Conservation (phyloP, 805 yeast species). For the Jamesozyma hellenica region DNA sequence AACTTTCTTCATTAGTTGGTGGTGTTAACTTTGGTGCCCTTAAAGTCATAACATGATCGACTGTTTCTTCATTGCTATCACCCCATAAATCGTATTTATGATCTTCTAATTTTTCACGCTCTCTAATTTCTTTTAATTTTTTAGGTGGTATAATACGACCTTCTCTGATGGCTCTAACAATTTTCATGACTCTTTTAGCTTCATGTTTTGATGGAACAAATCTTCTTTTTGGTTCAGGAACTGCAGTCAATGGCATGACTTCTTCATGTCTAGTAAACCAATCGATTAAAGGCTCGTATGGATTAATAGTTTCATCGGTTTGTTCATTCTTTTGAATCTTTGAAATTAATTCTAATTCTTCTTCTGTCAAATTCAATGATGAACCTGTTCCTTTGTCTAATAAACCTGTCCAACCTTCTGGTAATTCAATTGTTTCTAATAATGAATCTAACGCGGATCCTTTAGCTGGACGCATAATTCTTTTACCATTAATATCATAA, state of each 20-base stretch:
- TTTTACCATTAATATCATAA: conserved; percentile 91
- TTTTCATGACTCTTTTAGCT: conserved; percentile 92
- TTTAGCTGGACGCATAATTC: conserved; percentile 97
- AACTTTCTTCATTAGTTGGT: conserved; percentile 92
- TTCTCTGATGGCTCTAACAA: conserved; percentile 91
- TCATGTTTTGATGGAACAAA: conserved; percentile 95
- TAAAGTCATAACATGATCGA: conserved; percentile 79
- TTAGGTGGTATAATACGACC: conserved; percentile 82
- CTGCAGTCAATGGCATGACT: conserved; percentile 83
- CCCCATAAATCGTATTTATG: conserved; percentile 77
- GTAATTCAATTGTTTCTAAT: conserved; percentile 82
- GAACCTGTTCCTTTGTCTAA: conserved; percentile 83
- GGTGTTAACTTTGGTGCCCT: conserved; percentile 95
- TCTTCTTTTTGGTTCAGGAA: conserved; percentile 95
- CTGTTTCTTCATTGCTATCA: conserved; percentile 44
- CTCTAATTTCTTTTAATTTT: conserved; percentile 40
- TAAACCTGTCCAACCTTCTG: conserved; percentile 98
- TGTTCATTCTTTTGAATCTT: conserved; percentile 78
- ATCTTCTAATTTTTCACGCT: conserved; percentile 43
- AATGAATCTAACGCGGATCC: conserved; percentile 89
- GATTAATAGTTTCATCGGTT: conserved; percentile 70
- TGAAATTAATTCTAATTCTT: conserved; percentile 80
- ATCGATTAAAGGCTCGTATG: conserved; percentile 88
- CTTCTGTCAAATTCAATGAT: conserved; percentile 68
- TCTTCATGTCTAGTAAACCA: conserved; percentile 87